A percentile compares a stretch with the other conserved stretches of the same genome.
These are phyloP conservation scores for Brassica cretica DNA, from an alignment of 345 rosid species.

Conservation along the genomic window DNA sequence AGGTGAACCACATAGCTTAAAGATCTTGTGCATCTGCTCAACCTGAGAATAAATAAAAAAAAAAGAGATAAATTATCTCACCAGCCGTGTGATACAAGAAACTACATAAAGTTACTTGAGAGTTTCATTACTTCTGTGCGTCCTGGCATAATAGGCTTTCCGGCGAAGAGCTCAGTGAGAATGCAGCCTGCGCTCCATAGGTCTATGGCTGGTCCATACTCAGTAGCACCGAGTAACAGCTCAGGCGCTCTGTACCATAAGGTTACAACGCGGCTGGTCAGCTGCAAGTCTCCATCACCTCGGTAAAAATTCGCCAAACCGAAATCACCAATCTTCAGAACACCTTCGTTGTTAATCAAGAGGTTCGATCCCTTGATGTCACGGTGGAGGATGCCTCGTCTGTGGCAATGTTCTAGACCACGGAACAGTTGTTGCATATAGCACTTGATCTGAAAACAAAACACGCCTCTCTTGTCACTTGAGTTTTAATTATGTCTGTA, in stretches of 20 bases:
- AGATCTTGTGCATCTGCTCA: constrained; percentile 88
- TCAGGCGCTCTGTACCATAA: constrained; percentile 96
- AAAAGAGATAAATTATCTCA: neutral
- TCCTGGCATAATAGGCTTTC: constrained; percentile 86
- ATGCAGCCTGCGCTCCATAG: constrained; percentile 95
- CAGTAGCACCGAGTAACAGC: constrained; percentile 70
- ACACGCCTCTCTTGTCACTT: neutral
- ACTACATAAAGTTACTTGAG: neutral
- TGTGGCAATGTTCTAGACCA: constrained; percentile 85
- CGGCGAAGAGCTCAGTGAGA: constrained; percentile 72
- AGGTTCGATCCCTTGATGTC: constrained; percentile 81
- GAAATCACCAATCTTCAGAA: constrained; percentile 80
- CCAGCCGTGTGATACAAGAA: neutral
- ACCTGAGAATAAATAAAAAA: constrained; percentile 45
- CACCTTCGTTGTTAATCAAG: constrained; percentile 66
- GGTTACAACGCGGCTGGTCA: constrained; percentile 83
- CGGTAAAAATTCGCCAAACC: constrained; percentile 67
- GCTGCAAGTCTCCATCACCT: constrained; percentile 53
- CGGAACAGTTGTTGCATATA: constrained; percentile 81
- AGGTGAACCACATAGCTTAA: constrained; percentile 86
- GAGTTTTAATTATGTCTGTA: too few species aligned
- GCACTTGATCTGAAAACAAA: constrained; percentile 58
- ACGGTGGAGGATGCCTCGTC: constrained; percentile 76
- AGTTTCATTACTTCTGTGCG: constrained; percentile 64
- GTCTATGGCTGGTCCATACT: constrained; percentile 84